Evolutionary conservation across 768 basidiomycete genomes (phyloP), one percentile per base, ranked within the genome.

Genomic region (Tubosaeta sp.): DNA sequence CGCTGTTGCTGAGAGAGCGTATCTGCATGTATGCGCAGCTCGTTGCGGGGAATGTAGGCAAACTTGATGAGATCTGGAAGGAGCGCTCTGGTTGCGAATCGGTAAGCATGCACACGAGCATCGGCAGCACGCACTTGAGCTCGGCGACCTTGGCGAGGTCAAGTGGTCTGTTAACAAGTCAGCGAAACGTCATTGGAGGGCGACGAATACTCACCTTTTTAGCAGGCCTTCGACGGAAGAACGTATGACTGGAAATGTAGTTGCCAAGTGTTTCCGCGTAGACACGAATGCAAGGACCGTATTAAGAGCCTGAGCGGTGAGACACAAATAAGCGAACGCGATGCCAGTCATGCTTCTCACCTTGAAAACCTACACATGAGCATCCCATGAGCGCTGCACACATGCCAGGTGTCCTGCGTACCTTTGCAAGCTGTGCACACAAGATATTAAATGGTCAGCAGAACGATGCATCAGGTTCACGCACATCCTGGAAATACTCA

Each of bases 271-370:
- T 57, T 89, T 88, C 55, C 89, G 77, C 0, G 89, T 84, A 3
- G 89, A 88, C 35, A 91, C 78, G 62, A 95, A 95, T 0, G 88
- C 91, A 37, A 94, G 78, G 5, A 95, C 89, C 13, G 91, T 91
- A 59, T 94, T 95, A 43, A 95, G 72, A 10, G 91, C 89, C 89
- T 95, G 46, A 35, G 14, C 22, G 27, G 16, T 16, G n/a, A n/a
- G n/a, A n/a, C n/a, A n/a, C n/a, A n/a, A n/a, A n/a, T 48, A 10
- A 34, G 31, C n/a, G 35, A 26, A 6, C 16, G 35, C 33, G 46
- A 43, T 25, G 7, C 22, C 43, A 19, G 16, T 16, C n/a, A 37
- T 33, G 22, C 39, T 43, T 45, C 64, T 49, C 56, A 73, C 75
- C 70, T 79, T 74, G 66, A 72, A 75, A 22, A 81, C 70, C 74